These are phyloP conservation scores for Tolypocladium cylindrosporum DNA, from an alignment of 2,329 filamentous ascomycete genomes.

Conservation along the genomic window DNA sequence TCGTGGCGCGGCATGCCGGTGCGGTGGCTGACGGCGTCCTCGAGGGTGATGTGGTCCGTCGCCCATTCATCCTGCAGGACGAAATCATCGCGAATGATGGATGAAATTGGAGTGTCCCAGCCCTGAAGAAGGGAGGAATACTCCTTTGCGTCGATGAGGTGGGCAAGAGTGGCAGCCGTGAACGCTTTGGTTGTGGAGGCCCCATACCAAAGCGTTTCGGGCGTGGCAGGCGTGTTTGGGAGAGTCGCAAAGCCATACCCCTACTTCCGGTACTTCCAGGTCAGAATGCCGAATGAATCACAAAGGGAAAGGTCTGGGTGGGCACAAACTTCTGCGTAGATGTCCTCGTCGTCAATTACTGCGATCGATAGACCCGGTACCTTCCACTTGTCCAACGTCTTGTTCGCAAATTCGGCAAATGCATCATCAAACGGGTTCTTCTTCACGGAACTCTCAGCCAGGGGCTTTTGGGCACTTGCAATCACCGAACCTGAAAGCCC, in stretches of 20 bases:
- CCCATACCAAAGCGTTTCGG: slow-evolving; percentile 41
- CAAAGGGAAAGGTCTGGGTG: not conserved
- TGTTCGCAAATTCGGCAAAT: slow-evolving; percentile 7
- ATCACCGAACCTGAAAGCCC: not conserved
- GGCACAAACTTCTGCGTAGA: slow-evolving; percentile 13
- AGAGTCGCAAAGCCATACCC: slow-evolving; percentile 19
- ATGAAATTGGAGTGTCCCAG: slow-evolving; percentile 36
- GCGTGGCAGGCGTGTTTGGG: slow-evolving; percentile 28
- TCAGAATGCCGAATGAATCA: not conserved
- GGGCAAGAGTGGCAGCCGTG: slow-evolving; percentile 38
- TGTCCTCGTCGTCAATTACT: slow-evolving; percentile 13
- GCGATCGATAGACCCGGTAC: slow-evolving; percentile 17
- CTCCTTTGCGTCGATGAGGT: slow-evolving; percentile 35
- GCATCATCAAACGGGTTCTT: slow-evolving; percentile 6
- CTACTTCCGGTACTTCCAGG: slow-evolving; percentile 4
- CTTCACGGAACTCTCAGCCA: not conserved
- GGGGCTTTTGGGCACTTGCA: not conserved
- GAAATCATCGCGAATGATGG: slow-evolving; percentile 13
- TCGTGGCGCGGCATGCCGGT: slow-evolving; percentile 32
- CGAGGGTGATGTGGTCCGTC: slow-evolving; percentile 32
- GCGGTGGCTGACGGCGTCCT: not conserved
- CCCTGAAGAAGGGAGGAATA: slow-evolving; percentile 18
- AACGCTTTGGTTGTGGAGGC: slow-evolving; percentile 49
- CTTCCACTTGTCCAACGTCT: slow-evolving; percentile 13
- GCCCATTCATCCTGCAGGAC: not conserved